A percentile compares a stretch with the other conserved stretches of the same genome.
Conservation (phyloP, 768 basidiomycete genomes). For the Termitomyces sp. region DNA sequence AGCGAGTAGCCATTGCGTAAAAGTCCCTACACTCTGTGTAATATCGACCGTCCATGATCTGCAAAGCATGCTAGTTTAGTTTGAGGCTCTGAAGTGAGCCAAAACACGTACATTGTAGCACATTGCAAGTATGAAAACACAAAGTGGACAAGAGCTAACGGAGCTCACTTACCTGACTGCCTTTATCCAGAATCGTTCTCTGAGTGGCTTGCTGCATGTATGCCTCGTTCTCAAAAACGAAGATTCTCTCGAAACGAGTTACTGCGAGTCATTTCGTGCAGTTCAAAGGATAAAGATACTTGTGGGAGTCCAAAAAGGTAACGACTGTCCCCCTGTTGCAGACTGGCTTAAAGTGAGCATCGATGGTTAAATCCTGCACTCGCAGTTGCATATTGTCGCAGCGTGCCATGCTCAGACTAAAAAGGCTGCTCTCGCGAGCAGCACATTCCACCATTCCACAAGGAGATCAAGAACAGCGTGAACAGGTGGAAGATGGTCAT, state of each 20-base stretch:
- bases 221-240: slow-evolving; percentile 37
- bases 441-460: neutral
- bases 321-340: neutral
- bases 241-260: slow-evolving; percentile 20
- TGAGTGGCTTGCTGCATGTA: slow-evolving; percentile 29
- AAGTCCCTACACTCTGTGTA: slow-evolving; percentile 72
- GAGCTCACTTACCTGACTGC: slow-evolving; percentile 1
- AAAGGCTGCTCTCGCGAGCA: neutral
- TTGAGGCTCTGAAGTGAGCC: neutral
- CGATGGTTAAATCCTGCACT: neutral
- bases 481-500: neutral
- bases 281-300: neutral
- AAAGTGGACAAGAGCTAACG: neutral
- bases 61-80: neutral
- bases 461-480: neutral
- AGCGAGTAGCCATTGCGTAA: slow-evolving; percentile 63
- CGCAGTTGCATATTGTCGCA: neutral
- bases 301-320: neutral
- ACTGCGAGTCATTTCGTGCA: neutral
- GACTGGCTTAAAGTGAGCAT: neutral
- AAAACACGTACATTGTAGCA: slow-evolving; percentile 64
- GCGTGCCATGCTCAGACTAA: neutral
- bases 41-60: slow-evolving; percentile 78
- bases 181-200: slow-evolving; percentile 15
- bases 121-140: slow-evolving; percentile 38